A percentile compares a stretch with the other conserved stretches of the same genome.
These are phyloP conservation scores for Hansenula sp. DNA, from an alignment of 1,139 yeast species.

Conservation along the genomic window DNA sequence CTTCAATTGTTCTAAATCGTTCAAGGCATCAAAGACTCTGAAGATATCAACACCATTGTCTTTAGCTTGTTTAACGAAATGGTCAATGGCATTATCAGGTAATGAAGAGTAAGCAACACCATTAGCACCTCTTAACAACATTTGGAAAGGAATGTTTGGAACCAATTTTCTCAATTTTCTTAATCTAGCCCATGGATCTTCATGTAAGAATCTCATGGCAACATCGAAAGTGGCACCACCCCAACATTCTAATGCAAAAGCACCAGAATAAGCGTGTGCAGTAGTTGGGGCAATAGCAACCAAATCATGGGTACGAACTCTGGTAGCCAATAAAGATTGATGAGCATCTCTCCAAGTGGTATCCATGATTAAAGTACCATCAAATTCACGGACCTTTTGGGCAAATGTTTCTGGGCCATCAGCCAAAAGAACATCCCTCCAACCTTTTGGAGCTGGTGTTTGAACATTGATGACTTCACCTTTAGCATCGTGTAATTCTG, in stretches of 20 bases:
- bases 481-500: constrained; percentile 58
- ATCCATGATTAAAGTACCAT: constrained; percentile 92
- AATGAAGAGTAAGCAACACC: constrained; percentile 97
- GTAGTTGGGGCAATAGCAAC: constrained; percentile 92
- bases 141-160: constrained; percentile 98
- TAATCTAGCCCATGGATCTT: constrained; percentile 98
- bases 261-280: constrained; percentile 84
- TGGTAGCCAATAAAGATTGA: constrained; percentile 95
- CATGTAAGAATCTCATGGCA: constrained; percentile 96
- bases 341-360: constrained; percentile 99
- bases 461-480: constrained; percentile 56
- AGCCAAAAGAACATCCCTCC: constrained; percentile 84
- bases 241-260: constrained; percentile 98
- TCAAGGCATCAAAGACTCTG: constrained; percentile 96
- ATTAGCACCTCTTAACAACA: constrained; percentile 98
- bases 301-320: constrained; percentile 92
- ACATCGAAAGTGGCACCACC: constrained; percentile 99
- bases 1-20: constrained; percentile 92
- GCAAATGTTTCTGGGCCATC: constrained; percentile 91
- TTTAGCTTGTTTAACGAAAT: constrained; percentile 91
- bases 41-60: constrained; percentile 95
- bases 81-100: constrained; percentile 98
- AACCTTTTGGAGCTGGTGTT: constrained; percentile 65
- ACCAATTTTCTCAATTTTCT: constrained; percentile 83
- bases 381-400: constrained; percentile 72